These are phyloP conservation scores for Aspergillus transmontanensis DNA, from an alignment of 2,329 filamentous ascomycete species.

Conservation along the genomic window DNA sequence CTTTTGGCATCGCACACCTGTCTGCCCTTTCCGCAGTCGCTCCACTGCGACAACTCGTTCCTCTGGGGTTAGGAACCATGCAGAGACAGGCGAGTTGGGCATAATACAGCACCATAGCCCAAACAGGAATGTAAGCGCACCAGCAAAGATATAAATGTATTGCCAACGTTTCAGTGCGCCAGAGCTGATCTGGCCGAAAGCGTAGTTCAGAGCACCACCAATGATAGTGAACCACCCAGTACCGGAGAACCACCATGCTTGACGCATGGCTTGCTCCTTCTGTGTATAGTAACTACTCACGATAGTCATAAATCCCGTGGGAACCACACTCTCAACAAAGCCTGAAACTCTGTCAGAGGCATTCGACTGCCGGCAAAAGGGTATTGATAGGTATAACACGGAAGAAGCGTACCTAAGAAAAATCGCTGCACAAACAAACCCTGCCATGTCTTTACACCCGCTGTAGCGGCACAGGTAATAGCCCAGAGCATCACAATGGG, in stretches of 20 bases:
- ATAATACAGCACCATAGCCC: constrained; percentile 66
- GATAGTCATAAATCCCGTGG: constrained; percentile 68
- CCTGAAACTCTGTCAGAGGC: constrained; percentile 25
- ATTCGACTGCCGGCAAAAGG: not conserved
- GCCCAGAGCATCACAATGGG: constrained; percentile 62
- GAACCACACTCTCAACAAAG: constrained; percentile 65
- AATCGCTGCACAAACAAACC: constrained; percentile 70
- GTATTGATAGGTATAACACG: not conserved
- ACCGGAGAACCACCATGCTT: constrained; percentile 68
- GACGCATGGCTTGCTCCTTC: constrained; percentile 63
- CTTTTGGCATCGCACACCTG: constrained; percentile 62
- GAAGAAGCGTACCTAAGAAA: constrained; percentile 48
- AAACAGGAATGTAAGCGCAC: constrained; percentile 64
- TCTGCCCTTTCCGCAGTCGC: constrained; percentile 63
- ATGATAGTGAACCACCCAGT: constrained; percentile 62
- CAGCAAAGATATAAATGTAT: constrained; percentile 70
- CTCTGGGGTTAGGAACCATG: constrained; percentile 67
- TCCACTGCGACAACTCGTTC: constrained; percentile 68
- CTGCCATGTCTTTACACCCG: constrained; percentile 63
- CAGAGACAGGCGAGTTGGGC: constrained; percentile 66
- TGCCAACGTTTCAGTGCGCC: constrained; percentile 65
- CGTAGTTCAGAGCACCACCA: constrained; percentile 67
- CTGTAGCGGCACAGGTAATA: constrained; percentile 67
- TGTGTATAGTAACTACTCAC: constrained; percentile 67
- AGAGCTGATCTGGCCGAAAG: constrained; percentile 63